Evolutionary conservation across 768 basidiomycete species (phyloP), one percentile per base, ranked within the genome.

Genomic region (Kwoniella newhampshirensis): DNA sequence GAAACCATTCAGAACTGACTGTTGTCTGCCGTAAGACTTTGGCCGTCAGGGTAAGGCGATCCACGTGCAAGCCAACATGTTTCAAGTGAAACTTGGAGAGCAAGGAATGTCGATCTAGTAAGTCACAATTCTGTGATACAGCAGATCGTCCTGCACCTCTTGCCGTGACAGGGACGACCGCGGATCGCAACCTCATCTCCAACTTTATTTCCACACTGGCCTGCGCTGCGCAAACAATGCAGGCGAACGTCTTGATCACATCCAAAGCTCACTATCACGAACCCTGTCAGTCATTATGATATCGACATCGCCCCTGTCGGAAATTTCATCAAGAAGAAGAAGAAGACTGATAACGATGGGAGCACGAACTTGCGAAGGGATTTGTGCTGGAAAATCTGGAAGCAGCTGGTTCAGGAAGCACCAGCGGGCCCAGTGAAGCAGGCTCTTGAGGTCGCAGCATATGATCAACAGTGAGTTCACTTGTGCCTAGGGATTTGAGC

Each of bases 271-370:
- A 32, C 13, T 32, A 32, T 13, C 32, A 13, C 2, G 6, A n/a
- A 20, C 21, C 20, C 42, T n/a, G 8, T 45, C 44, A 69, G 70
- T 51, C 71, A 74, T 50, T 75, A 75, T 50, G 74, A 75, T 47
- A 65, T 73, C 23, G 68, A 68, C 21, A 74, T 75, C 54, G 62
- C 67, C 36, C 67, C 70, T 7, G 67, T 70, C 48, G 65, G 70
- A 46, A 69, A 70, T 59, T 63, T 67, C n/a, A 52, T 63, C 27
- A 59, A 62, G 46, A 63, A 68, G 47, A 65, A 70, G 60, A 57
- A 32, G 35, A 3, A 20, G 4, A 12, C 18, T 25, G 35, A n/a
- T n/a, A 20, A n/a, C 42, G 36, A 32, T 59, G 60, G 51, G 7
- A 26, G 55, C 35, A 64, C 12, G 37, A 26, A 26, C 37, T n/a